Evolutionary conservation across 23 red algal species (phyloP), one percentile per base, ranked within the genome.

Genomic region (Pyropia haitanensis): DNA sequence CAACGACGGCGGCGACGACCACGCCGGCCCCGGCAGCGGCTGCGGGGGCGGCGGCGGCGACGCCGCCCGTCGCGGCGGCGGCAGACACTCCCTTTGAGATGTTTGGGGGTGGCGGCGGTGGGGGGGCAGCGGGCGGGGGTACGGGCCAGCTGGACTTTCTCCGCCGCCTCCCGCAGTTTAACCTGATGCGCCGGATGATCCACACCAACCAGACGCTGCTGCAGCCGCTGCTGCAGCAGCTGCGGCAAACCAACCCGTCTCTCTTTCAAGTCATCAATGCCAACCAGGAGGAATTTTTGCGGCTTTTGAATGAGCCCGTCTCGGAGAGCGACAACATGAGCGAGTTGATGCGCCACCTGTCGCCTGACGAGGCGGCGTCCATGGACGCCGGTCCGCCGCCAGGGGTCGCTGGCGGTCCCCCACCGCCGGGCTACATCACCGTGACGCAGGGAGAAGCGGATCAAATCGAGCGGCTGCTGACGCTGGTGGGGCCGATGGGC

Each of bases 241-340:
- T 96, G 33, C 74, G 73, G 28, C 77, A 77, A 49, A 48, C 70
- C 13, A 79, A 96, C 61, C 91, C 91, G 23, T 62, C 70, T 7
- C 31, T 96, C 23, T 29, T 96, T 50, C 70, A 86, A 3, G 55
- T 88, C 16, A 96, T 96, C 69, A 71, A 89, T 51, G 68, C 64
- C 0, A 96, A 96, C 54, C 91, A 88, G 48, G 71, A 27, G 50
- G 91, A 96, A 30, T 96, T 96, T 79, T 70, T 87, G 20, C 51
- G 71, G 49, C 60, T 96, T 2, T 68, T 96, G 46, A 96, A 96
- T 67, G 91, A 96, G 67, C 91, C 91, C 20, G 44, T 89, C 12
- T 60, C 63, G 24, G 81, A 75, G 53, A 72, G 63, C 14, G 87
- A 91, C 21, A 63, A 52, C 26, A 71, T 49, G 27, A 71, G 81